Evolutionary conservation across 169 alveolate species (phyloP).

Genomic region (Neospora caninum): DNA sequence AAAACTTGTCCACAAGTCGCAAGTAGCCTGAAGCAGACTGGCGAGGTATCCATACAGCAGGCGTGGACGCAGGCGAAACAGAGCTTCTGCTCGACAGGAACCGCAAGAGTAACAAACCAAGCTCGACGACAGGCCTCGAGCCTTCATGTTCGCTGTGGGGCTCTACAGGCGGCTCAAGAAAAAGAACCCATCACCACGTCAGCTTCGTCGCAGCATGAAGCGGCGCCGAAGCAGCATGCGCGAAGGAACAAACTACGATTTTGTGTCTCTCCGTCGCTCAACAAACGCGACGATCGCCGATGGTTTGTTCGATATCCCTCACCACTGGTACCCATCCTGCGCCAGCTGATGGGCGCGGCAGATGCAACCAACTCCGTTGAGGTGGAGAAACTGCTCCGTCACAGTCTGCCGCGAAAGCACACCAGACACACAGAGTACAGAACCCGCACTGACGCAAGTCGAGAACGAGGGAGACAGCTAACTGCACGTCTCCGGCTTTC

Average conservation of each 20-base stretch:
- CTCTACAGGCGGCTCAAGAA: neutral
- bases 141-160: too few species aligned
- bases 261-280: neutral
- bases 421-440: conserved; percentile 5
- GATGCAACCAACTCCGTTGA: conserved; percentile 92
- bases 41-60: too few species aligned
- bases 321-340: conserved; percentile 97
- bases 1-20: too few species aligned
- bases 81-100: too few species aligned
- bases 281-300: neutral
- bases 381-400: conserved; percentile 91
- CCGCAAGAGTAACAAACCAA: too few species aligned
- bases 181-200: neutral
- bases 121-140: too few species aligned
- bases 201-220: neutral
- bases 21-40: too few species aligned
- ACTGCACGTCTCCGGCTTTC: neutral
- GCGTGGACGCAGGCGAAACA: too few species aligned
- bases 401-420: conserved; percentile 61
- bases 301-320: conserved; percentile 51
- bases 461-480: neutral
- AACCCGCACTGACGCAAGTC: neutral
- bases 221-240: neutral
- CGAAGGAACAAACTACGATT: neutral
- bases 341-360: conserved; percentile 99